Conservation (phyloP, 306 rosid species). For the Hippophae tibetana region DNA sequence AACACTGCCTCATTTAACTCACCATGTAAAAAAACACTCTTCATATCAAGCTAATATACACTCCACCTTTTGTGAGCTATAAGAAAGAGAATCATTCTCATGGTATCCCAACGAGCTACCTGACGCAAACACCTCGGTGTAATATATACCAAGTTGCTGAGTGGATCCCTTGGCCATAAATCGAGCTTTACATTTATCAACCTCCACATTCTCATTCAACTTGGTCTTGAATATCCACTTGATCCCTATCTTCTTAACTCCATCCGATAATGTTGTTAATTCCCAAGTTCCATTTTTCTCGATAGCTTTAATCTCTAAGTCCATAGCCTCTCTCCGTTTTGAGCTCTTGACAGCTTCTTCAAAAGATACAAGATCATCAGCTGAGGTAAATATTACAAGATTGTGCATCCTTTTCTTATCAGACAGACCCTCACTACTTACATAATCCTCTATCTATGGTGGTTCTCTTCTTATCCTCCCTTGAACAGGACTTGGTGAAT, state of each 20-base stretch:
- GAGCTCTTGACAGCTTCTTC: constrained; percentile 8
- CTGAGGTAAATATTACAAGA: neutral
- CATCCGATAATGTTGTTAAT: neutral
- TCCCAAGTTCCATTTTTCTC: neutral
- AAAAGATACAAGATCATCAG: neutral
- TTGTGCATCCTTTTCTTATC: constrained; percentile 5
- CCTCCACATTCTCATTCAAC: neutral
- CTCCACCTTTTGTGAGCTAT: neutral
- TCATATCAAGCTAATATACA: constrained; percentile 1
- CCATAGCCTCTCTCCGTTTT: constrained; percentile 9
- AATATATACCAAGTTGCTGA: neutral
- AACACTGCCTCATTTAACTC: constrained; percentile 7
- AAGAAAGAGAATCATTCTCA: constrained; percentile 5
- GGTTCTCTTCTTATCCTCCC: too few species aligned
- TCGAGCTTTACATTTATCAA: neutral
- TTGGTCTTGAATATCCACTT: constrained; percentile 9
- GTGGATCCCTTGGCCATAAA: neutral
- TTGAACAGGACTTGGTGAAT: too few species aligned
- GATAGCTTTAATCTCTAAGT: neutral
- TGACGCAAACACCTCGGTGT: constrained; percentile 8
- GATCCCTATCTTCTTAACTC: constrained; percentile 6
- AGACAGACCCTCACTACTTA: too few species aligned
- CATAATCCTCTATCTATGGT: too few species aligned
- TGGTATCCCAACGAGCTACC: constrained; percentile 8
- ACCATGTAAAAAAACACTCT: neutral